Conservation (phyloP, 768 basidiomycete genomes). For the Suillus subluteus region DNA sequence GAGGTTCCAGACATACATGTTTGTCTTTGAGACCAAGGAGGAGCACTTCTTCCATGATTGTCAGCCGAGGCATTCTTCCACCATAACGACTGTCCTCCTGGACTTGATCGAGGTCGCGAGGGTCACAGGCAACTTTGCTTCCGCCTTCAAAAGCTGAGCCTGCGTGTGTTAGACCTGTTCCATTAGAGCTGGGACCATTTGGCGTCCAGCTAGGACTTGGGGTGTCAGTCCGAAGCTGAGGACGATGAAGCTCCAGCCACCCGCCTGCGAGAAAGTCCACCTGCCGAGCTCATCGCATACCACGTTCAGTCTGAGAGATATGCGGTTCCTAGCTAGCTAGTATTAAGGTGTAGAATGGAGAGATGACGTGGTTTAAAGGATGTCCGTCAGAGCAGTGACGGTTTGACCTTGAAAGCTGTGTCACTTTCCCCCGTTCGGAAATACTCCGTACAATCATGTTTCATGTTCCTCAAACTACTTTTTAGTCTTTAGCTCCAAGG, state of each 20-base stretch:
- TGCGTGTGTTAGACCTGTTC: slow-evolving; percentile 55
- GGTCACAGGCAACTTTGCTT: slow-evolving; percentile 91
- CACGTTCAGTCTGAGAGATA: not conserved
- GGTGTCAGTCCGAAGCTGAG: slow-evolving; percentile 42
- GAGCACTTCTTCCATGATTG: slow-evolving; percentile 96
- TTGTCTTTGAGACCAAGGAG: slow-evolving; percentile 95
- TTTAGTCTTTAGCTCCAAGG: not conserved
- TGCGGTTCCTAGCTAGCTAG: not conserved
- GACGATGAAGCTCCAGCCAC: slow-evolving; percentile 47
- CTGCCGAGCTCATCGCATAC: slow-evolving; percentile 51
- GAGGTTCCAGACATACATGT: slow-evolving; percentile 58
- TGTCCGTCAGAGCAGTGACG: slow-evolving; percentile 8
- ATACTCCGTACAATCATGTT: not conserved
- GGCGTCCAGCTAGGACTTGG: slow-evolving; percentile 30
- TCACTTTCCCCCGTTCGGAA: slow-evolving; percentile 2
- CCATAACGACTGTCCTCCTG: slow-evolving; percentile 65
- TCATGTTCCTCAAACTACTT: not conserved
- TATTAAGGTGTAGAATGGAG: not conserved
- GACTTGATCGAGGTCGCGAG: slow-evolving; percentile 80
- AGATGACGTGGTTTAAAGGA: slow-evolving; percentile 3
- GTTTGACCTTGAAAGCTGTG: slow-evolving; percentile 16
- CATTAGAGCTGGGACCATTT: slow-evolving; percentile 35
- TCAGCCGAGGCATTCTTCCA: slow-evolving; percentile 81
- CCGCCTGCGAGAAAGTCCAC: slow-evolving; percentile 61
- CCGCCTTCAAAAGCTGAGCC: slow-evolving; percentile 87